A percentile compares a stretch with the other conserved stretches of the same genome.
Evolutionary conservation across 192 early-diverging fungal species (phyloP).

Genomic region (Umbelopsis sp.): DNA sequence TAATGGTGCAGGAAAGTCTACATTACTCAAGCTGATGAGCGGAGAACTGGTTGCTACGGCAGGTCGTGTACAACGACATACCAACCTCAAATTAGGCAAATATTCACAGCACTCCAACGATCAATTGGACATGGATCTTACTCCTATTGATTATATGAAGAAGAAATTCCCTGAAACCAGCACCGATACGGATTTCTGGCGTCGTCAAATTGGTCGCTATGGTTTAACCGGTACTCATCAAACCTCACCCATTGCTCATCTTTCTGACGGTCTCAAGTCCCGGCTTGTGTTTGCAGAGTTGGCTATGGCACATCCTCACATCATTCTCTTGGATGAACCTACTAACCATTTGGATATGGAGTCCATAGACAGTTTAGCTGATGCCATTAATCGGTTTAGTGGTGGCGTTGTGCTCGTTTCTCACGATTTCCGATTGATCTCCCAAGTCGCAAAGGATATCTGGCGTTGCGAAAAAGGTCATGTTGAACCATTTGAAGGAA

Average conservation of each 20-base stretch:
- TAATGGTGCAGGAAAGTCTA: constrained; percentile 91
- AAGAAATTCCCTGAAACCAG: constrained; percentile 76
- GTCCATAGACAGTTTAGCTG: constrained; percentile 90
- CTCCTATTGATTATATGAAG: constrained; percentile 88
- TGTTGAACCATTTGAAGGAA: constrained; percentile 74
- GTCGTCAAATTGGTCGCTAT: constrained; percentile 83
- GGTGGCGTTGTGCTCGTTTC: constrained; percentile 94
- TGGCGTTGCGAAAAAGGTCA: constrained; percentile 85
- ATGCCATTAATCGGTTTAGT: constrained; percentile 89
- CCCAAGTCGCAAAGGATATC: constrained; percentile 90
- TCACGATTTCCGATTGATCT: constrained; percentile 96
- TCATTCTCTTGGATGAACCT: constrained; percentile 95
- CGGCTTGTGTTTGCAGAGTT: constrained; percentile 94
- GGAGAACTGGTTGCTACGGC: constrained; percentile 77
- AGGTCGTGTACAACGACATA: constrained; percentile 85
- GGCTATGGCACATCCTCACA: constrained; percentile 81
- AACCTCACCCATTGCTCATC: constrained; percentile 79
- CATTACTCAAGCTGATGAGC: constrained; percentile 92
- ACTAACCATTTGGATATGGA: constrained; percentile 91
- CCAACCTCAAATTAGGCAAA: constrained; percentile 86
- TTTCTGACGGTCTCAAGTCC: constrained; percentile 91
- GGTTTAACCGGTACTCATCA: constrained; percentile 89
- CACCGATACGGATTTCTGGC: constrained; percentile 84
- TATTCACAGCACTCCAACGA: constrained; percentile 96
- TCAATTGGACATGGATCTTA: constrained; percentile 81